Percentiles rank a stretch among this genome's conserved stretches.
These are phyloP conservation scores for Rhizopus sp. DNA, from an alignment of 371 early-diverging fungal genomes.

Conservation along the genomic window DNA sequence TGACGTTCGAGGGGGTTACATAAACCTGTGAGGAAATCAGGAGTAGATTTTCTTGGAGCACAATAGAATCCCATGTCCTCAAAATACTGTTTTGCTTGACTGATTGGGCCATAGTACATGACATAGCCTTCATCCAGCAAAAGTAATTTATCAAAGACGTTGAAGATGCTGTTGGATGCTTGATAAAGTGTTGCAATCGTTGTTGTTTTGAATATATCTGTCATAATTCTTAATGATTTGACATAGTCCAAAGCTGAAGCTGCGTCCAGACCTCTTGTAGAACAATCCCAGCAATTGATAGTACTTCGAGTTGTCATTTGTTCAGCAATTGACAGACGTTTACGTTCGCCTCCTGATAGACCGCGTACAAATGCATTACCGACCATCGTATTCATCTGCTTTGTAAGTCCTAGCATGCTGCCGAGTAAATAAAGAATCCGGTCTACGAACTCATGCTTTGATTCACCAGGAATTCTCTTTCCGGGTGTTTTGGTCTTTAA, in stretches of 20 bases:
- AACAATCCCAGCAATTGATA: conserved; percentile 83
- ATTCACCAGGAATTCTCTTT: conserved; percentile 48
- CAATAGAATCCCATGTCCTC: conserved; percentile 65
- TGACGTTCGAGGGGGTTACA: conserved; percentile 65
- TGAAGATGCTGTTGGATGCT: conserved; percentile 73
- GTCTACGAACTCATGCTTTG: conserved; percentile 40
- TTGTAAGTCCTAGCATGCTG: conserved; percentile 69
- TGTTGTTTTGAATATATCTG: conserved; percentile 62
- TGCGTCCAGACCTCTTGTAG: conserved; percentile 88
- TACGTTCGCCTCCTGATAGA: conserved; percentile 83
- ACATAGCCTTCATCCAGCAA: conserved; percentile 72
- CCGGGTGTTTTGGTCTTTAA: conserved; percentile 66
- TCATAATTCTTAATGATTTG: conserved; percentile 66
- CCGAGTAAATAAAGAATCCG: conserved; percentile 56
- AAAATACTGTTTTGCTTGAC: conserved; percentile 66
- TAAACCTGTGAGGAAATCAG: conserved; percentile 76
- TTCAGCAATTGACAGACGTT: conserved; percentile 84
- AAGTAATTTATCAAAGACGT: conserved; percentile 74
- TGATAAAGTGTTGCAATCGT: conserved; percentile 69
- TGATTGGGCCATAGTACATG: conserved; percentile 74
- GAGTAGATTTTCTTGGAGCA: conserved; percentile 71
- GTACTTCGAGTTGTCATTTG: conserved; percentile 78
- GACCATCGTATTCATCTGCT: conserved; percentile 75
- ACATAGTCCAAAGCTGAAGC: conserved; percentile 82
- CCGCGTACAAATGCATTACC: conserved; percentile 84